Percentiles rank a stretch among this genome's conserved stretches.
phyloP scores from a whole-genome alignment of 306 rosid genomes.

The Quercus suber region DNA sequence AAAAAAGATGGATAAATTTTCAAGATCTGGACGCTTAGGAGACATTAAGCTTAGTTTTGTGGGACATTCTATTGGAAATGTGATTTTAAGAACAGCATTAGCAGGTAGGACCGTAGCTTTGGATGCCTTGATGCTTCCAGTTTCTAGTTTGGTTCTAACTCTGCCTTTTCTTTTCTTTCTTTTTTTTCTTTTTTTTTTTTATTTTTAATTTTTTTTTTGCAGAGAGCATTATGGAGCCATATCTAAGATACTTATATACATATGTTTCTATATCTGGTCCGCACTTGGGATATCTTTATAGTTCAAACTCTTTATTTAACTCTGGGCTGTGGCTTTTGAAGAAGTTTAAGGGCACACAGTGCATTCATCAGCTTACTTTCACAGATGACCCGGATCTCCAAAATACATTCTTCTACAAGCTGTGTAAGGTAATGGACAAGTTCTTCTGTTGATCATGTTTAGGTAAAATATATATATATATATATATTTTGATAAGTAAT shows the following conservation, averaged over 20 bases:
- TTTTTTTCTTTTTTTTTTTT: background rate
- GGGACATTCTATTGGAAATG: slow-evolving; percentile 96
- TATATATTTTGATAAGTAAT: no score
- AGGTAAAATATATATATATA: no score
- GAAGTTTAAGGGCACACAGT: slow-evolving; percentile 80
- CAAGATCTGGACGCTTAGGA: slow-evolving; percentile 52
- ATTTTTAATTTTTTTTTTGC: slow-evolving; percentile 32
- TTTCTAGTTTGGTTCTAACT: slow-evolving; percentile 29
- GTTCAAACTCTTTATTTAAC: slow-evolving; percentile 89
- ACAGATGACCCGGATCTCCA: slow-evolving; percentile 87
- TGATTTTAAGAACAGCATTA: slow-evolving; percentile 86
- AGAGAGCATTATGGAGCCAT: slow-evolving; percentile 91
- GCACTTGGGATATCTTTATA: slow-evolving; percentile 93
- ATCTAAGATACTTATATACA: slow-evolving; percentile 53
- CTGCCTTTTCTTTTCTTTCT: background rate
- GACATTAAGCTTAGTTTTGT: slow-evolving; percentile 90
- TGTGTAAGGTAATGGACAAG: slow-evolving; percentile 64
- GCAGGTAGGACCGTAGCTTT: slow-evolving; percentile 49
- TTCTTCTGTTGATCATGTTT: background rate
- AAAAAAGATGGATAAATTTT: slow-evolving; percentile 70
- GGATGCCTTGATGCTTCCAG: slow-evolving; percentile 11
- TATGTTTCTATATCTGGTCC: slow-evolving; percentile 97
- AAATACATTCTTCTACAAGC: slow-evolving; percentile 79
- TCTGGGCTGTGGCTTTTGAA: slow-evolving; percentile 95
- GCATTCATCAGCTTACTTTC: slow-evolving; percentile 93